phyloP scores from a whole-genome alignment of 345 rosid genomes.

The Trapa incisa region DNA sequence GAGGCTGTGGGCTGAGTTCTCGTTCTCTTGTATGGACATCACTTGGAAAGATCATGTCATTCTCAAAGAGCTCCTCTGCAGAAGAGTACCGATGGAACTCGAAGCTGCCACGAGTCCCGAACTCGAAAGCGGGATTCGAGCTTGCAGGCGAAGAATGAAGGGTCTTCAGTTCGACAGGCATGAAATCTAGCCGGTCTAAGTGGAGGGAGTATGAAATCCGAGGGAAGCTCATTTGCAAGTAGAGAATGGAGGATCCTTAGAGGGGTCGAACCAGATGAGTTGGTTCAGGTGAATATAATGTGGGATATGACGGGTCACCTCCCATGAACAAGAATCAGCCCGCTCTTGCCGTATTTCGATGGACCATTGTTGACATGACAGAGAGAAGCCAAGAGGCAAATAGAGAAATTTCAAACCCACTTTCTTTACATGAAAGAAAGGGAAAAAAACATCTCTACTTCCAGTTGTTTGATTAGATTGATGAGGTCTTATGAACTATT shows the following conservation, averaged over 20 bases:
- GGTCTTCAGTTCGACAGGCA: constrained; percentile 11
- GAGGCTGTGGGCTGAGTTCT: constrained; percentile 13
- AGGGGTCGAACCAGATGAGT: background rate
- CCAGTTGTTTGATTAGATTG: background rate
- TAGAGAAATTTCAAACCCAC: background rate
- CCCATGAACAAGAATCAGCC: background rate
- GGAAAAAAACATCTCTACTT: background rate
- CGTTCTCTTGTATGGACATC: constrained; percentile 19
- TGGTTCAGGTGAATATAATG: background rate
- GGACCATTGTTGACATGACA: constrained; percentile 1
- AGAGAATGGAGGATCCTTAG: background rate
- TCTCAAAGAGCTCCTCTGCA: constrained; percentile 67
- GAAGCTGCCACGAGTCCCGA: constrained; percentile 30
- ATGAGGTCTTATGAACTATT: background rate
- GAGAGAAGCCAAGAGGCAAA: background rate
- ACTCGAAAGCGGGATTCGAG: constrained; percentile 59
- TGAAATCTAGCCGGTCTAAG: constrained; percentile 25
- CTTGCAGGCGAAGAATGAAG: constrained; percentile 21
- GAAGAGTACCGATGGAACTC: constrained; percentile 33
- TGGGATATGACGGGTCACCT: background rate
- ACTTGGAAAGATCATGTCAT: constrained; percentile 64
- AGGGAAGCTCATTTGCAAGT: constrained; percentile 40
- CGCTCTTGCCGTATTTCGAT: background rate
- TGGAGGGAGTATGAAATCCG: constrained; percentile 49
- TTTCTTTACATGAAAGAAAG: background rate